Evolutionary conservation across 768 basidiomycete genomes (phyloP), one percentile per base, ranked within the genome.

Genomic region (Psilocybe cubensis): DNA sequence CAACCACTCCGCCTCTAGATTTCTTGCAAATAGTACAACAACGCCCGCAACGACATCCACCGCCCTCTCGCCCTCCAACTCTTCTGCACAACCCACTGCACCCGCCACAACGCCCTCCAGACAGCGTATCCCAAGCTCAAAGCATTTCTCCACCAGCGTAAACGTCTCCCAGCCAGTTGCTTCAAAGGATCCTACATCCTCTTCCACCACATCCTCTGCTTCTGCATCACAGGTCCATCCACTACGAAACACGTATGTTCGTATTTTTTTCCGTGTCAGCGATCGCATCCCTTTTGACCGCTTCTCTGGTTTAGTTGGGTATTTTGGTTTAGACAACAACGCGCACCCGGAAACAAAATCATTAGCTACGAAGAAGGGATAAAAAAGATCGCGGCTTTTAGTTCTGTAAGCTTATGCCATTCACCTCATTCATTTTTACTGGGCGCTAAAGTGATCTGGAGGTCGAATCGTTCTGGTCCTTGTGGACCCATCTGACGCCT

Each of bases 381-480:
- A 67, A 94, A 94, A 76, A 90, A 89, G 72, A 87, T 98, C 45
- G 86, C 94, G 4, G 86, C 91, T 4, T 96, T 96, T 69, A 87
- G 90, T 63, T 96, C 93, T 4, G 91, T 93, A 59, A 51, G 87
- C 78, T 10, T 51, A n/a, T n/a, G n/a, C n/a, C 35, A 50, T 33
- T 53, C 17, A 29, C 12, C 50, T 43, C 10, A 44, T 54, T 47
- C 23, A 54, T 29, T 24, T 40, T 45, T 35, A n/a, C 29, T 43
- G 23, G 51, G 57, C 56, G 59, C 57, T 55, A 45, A 55, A 21
- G 4, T 24, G 27, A 43, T 38, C 43, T 24, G 2, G 67, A 94
- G 89, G 91, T 94, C 51, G 96, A 98, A 75, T 96, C 94, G 33
- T 97, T 95, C 73, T 96, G 96, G 89, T 89, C 94, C 21, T 77